Evolutionary conservation across 495 filamentous ascomycete genomes (phyloP), one percentile per base, ranked within the genome.

Genomic region (Tuber umbilicatum): DNA sequence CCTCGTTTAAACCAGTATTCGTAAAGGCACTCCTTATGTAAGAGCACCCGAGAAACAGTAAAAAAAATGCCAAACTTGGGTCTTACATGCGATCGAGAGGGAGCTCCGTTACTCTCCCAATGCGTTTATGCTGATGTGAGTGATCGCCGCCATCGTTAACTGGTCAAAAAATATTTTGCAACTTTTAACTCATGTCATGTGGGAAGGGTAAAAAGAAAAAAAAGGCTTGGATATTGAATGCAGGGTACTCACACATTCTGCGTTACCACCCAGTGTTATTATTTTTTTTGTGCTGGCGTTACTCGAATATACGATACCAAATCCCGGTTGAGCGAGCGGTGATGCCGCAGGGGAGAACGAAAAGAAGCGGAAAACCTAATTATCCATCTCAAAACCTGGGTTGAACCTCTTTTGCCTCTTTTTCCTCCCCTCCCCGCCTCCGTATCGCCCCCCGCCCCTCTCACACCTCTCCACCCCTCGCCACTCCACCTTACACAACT

Each of bases 251-350:
- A n/a, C n/a, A n/a, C 27, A 5, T 17, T 64, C 35, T 64, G 55
- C 55, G 55, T 64, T 64, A 64, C 55, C 14, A 12, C 55, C 3
- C 55, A 64, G 55, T n/a, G 50, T 64, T 64, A 64, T 64, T 64
- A 35, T 64, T 64, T 31, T 60, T 60, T 31, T 35, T 64, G 14
- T 64, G 16, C 17, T 64, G 27, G 55, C 55, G 55, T 64, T 35
- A 64, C n/a, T n/a, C n/a, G n/a, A n/a, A n/a, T n/a, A n/a, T n/a
- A n/a, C n/a, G n/a, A n/a, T n/a, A n/a, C n/a, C n/a, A n/a, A n/a
- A n/a, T n/a, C 55, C 55, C 27, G n/a, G 27, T 12, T 4, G 27
- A 6, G 23, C 14, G 7, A 17, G 27, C 27, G 27, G 55, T 19
- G 31, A 64, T 35, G 55, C 55, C 14, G 55, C 27, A 64, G 55